Evolutionary conservation across 345 rosid species (phyloP).

Genomic region (Lenwebbia sp.): DNA sequence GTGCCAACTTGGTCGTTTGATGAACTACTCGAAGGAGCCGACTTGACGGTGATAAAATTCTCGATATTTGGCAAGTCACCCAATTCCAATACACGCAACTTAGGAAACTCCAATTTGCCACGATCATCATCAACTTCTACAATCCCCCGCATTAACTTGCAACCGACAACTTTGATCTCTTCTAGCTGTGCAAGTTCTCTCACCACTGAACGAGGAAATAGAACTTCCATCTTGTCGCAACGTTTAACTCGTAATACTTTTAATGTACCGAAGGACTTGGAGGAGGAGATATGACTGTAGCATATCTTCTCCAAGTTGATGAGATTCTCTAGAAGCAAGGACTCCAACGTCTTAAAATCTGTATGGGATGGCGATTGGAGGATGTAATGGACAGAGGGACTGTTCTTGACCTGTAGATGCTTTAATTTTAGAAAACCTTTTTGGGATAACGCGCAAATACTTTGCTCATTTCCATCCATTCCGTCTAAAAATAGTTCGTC

Average conservation of each 20-base stretch:
- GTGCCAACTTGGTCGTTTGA: too few species aligned
- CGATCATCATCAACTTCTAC: too few species aligned
- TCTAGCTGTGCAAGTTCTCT: not conserved
- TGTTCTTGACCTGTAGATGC: not conserved
- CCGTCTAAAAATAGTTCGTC: accelerated
- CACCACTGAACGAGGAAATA: not conserved
- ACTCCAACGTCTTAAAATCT: not conserved
- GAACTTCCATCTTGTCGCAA: not conserved
- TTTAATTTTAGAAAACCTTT: not conserved
- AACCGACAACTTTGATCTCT: accelerated
- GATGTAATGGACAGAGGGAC: not conserved
- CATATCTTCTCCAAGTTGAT: too few species aligned
- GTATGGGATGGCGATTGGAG: not conserved
- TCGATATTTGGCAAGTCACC: not conserved
- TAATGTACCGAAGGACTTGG: not conserved
- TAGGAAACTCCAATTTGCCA: not conserved
- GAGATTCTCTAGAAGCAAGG: too few species aligned
- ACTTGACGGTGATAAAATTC: not conserved
- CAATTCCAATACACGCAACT: not conserved
- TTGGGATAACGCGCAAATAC: not conserved
- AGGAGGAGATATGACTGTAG: not conserved
- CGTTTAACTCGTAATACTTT: too few species aligned
- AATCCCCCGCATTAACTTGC: not conserved
- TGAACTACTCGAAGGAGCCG: not conserved
- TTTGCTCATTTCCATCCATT: accelerated